These are phyloP conservation scores for Pyrenophora teres DNA, from an alignment of 2,329 filamentous ascomycete genomes.

Conservation along the genomic window DNA sequence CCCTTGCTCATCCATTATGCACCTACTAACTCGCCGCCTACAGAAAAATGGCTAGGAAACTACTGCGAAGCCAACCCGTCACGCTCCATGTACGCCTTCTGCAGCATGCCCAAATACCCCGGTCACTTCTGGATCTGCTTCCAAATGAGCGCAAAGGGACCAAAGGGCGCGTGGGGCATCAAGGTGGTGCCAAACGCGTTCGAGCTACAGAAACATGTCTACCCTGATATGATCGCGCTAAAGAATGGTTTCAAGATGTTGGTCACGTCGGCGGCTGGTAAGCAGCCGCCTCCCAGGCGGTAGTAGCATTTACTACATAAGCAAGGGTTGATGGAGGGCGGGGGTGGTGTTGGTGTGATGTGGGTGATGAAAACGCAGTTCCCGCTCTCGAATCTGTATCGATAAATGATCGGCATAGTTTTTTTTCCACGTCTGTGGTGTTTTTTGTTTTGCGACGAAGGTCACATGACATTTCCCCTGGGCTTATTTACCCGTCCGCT, in stretches of 20 bases:
- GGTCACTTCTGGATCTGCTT: slow-evolving; percentile 97
- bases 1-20: too few relatives aligned
- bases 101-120: slow-evolving; percentile 86
- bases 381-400: too few relatives aligned
- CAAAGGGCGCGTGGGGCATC: slow-evolving; percentile 78
- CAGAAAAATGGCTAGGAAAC: slow-evolving; percentile 93
- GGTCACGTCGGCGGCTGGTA: slow-evolving; percentile 51
- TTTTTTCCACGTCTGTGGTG: too few relatives aligned
- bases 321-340: too few relatives aligned
- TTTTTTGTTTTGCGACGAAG: too few relatives aligned
- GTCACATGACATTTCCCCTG: too few relatives aligned
- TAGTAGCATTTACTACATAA: neutral
- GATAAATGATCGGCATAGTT: too few relatives aligned
- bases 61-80: slow-evolving; percentile 96
- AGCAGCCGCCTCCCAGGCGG: slow-evolving; percentile 14
- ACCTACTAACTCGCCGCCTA: slow-evolving; percentile 17
- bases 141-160: slow-evolving; percentile 80
- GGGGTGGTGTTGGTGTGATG: too few relatives aligned
- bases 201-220: slow-evolving; percentile 84
- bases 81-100: slow-evolving; percentile 93
- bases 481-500: too few relatives aligned
- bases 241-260: slow-evolving; percentile 97
- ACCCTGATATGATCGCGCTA: slow-evolving; percentile 91
- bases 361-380: too few relatives aligned
- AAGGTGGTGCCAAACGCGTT: slow-evolving; percentile 93